phyloP scores from a whole-genome alignment of 2,329 filamentous ascomycete species.

The Penicillium capsulatum region DNA sequence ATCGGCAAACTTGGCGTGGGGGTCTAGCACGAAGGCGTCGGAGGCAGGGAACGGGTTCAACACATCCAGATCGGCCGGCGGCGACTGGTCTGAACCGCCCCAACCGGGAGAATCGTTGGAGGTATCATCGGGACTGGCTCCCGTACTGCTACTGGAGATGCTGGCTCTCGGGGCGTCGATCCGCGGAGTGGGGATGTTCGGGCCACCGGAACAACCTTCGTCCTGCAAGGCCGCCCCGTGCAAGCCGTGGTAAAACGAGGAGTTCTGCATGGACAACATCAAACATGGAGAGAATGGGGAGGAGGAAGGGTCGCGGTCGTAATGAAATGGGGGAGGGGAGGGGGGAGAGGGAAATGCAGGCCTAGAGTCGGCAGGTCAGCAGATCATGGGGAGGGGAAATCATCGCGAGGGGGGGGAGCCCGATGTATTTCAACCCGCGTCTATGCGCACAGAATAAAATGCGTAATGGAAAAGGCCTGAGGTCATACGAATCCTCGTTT shows the following conservation, averaged over 20 bases:
- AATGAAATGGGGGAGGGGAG: conserved; percentile 1
- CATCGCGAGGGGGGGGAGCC: conserved; percentile 2
- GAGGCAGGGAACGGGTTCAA: conserved; percentile 15
- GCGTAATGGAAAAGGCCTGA: conserved; percentile 15
- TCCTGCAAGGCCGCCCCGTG: conserved; percentile 20
- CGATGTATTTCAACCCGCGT: conserved; percentile 1
- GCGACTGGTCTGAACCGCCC: conserved; percentile 22
- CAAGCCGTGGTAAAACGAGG: conserved; percentile 26
- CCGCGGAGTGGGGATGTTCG: conserved; percentile 25
- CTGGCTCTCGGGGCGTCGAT: conserved; percentile 29
- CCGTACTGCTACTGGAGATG: conserved; percentile 25
- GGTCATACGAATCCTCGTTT: conserved; percentile 14
- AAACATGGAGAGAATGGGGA: conserved; percentile 12
- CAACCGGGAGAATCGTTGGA: conserved; percentile 32
- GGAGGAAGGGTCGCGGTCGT: conserved; percentile 1
- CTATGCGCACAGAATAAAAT: conserved; percentile 13
- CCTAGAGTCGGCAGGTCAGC: too few relatives aligned
- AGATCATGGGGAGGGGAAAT: conserved; percentile 11
- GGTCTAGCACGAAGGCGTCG: conserved; percentile 15
- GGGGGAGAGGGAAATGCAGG: neutral
- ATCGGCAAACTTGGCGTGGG: conserved; percentile 10
- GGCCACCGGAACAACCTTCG: conserved; percentile 21
- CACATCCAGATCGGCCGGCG: conserved; percentile 20
- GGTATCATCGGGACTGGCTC: conserved; percentile 33
- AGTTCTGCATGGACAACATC: conserved; percentile 42